phyloP scores from a whole-genome alignment of 1,284 basidiomycete genomes.

The Puccinia hordei region DNA sequence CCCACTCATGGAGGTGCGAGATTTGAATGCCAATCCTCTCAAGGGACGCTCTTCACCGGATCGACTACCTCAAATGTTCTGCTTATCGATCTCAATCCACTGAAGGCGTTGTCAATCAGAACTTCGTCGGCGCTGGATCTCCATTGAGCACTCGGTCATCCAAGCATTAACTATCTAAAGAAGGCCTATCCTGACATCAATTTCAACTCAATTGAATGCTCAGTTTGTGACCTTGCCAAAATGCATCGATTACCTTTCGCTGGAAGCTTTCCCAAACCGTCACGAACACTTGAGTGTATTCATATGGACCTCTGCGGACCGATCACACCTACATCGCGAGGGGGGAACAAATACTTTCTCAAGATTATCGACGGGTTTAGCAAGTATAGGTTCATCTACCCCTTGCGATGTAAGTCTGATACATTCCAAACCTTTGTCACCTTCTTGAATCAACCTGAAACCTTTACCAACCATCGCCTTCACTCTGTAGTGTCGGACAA shows the following conservation, averaged over 20 bases:
- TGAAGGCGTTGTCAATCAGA: not conserved
- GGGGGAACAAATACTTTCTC: no score
- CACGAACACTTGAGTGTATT: not conserved
- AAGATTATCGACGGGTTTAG: no score
- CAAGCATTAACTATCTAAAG: no score
- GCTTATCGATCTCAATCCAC: not conserved
- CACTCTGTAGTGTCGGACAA: not conserved
- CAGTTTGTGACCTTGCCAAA: not conserved
- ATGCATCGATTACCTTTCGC: not conserved
- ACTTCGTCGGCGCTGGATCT: no score
- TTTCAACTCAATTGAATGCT: not conserved
- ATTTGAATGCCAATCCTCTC: not conserved
- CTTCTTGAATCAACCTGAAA: conserved; percentile 12
- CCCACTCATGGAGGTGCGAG: not conserved
- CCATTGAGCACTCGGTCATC: no score
- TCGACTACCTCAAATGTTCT: not conserved
- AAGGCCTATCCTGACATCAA: not conserved
- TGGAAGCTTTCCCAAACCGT: not conserved
- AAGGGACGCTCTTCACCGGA: not conserved
- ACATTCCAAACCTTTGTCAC: not conserved
- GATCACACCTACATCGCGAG: no score
- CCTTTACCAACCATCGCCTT: not conserved
- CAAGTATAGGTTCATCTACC: no score
- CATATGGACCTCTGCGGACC: no score
- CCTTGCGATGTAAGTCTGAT: conserved; percentile 1